Base-by-base conservation (phyloP, 495 filamentous ascomycete genomes). In the Aspergillus egyptiacus region DNA sequence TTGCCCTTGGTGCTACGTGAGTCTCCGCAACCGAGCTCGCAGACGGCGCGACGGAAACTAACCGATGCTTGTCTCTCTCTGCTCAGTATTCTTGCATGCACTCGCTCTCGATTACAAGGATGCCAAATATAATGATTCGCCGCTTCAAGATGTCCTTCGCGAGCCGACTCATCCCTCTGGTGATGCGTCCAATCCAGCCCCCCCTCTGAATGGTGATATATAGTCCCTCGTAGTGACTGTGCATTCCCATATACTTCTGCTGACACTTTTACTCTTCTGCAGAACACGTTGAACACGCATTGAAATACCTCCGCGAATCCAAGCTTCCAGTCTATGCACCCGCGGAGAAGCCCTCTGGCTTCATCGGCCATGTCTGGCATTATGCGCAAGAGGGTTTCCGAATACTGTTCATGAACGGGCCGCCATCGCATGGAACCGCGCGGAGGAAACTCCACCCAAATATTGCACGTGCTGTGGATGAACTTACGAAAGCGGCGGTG, bases 401-500 rank as follows among this genome's bases (percentile, higher is more conserved):
- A 18, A 52, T 77, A 22, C 55, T 79, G 24, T 78, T 79, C 44
- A 63, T 78, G 64, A 79, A 79, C 46, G 66, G 66, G 6, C 71
- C 74, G 4, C 53, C 54, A 13, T 48, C 60, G 3, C 59, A 63
- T 39, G 46, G 46, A 10, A n/a, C 49, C 7, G 50, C 56, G 31
- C 37, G 44, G 18, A 57, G 40, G n/a, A 69, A 67, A 49, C 36
- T 69, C 6, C 56, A 60, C 30, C 57, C 66, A 3, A 51, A 55
- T 9, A 55, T 79, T 9, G 53, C 56, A 17, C 53, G 60, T 32
- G 90, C 88, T 1, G 85, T 95, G 30, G 74, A 75, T 42, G 75
- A 91, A 36, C 73, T 99, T 46, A 78, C 87, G 57, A 72, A 79
- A 31, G 88, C 94, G 18, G 87, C 87, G 23, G 68, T 80, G 20